Evolutionary conservation across 306 rosid species (phyloP).

Genomic region (Glycine latifolia): DNA sequence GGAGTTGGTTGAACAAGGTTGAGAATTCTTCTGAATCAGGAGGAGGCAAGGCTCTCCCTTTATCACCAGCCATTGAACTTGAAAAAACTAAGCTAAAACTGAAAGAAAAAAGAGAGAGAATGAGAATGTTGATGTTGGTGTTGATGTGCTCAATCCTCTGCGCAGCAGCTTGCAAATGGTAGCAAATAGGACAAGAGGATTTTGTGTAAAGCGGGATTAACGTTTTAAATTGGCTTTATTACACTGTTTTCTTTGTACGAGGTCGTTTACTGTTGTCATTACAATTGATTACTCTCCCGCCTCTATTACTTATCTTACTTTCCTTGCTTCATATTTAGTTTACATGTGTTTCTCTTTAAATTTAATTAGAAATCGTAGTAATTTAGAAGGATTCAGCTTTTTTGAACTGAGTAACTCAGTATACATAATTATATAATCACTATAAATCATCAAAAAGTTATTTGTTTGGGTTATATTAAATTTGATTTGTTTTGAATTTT

Average conservation of each 20-base stretch:
- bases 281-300: slow-evolving; percentile 57
- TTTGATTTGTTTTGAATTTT: no score
- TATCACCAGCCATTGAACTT: slow-evolving; percentile 4
- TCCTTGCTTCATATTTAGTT: no score
- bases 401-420: no score
- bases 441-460: no score
- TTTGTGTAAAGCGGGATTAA: slow-evolving; percentile 45
- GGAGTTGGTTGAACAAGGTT: slow-evolving; percentile 67
- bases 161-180: slow-evolving; percentile 29
- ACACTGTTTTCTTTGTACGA: neutral
- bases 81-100: neutral
- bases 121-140: slow-evolving; percentile 4
- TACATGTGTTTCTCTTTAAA: no score
- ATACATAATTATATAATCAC: no score
- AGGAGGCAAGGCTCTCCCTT: slow-evolving; percentile 30
- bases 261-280: slow-evolving; percentile 4
- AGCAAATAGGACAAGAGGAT: neutral
- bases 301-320: no score
- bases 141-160: neutral
- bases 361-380: no score
- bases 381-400: no score
- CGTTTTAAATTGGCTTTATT: slow-evolving; percentile 35
- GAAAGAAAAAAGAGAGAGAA: slow-evolving; percentile 2
- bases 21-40: slow-evolving; percentile 67
- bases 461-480: no score